A percentile compares a stretch with the other conserved stretches of the same genome.
Evolutionary conservation across 106 monocot genomes (phyloP).

Genomic region (Allium sativum): DNA sequence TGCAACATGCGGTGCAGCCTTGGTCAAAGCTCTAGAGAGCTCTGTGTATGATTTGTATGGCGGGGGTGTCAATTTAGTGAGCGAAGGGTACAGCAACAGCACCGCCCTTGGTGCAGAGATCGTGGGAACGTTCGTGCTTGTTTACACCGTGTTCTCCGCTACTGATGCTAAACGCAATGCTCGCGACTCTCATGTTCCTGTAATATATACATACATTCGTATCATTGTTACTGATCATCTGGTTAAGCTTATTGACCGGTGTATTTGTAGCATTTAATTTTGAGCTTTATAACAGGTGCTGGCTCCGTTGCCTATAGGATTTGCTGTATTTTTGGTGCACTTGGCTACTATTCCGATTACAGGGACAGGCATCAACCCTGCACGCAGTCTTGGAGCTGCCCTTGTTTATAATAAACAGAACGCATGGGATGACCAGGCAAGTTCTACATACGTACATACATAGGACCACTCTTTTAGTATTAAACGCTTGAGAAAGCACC

Average conservation of each 20-base stretch:
- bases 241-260: too few relatives aligned
- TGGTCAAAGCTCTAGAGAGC: slow-evolving; percentile 25
- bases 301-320: slow-evolving; percentile 7
- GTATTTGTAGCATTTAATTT: too few relatives aligned
- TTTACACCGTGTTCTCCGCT: slow-evolving; percentile 39
- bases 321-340: slow-evolving; percentile 81
- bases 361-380: slow-evolving; percentile 24
- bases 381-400: slow-evolving; percentile 1
- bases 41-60: slow-evolving; percentile 10
- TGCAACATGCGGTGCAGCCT: slow-evolving; percentile 31
- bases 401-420: too few relatives aligned
- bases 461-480: too few relatives aligned
- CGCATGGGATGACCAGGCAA: too few relatives aligned
- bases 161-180: slow-evolving; percentile 30
- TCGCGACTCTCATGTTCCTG: slow-evolving; percentile 28
- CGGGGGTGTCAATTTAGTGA: slow-evolving; percentile 12
- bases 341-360: slow-evolving; percentile 86
- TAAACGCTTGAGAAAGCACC: too few relatives aligned
- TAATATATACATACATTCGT: background rate
- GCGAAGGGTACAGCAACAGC: slow-evolving; percentile 6
- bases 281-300: too few relatives aligned
- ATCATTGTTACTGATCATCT: too few relatives aligned
- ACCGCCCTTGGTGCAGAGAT: slow-evolving; percentile 15
- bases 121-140: slow-evolving; percentile 23
- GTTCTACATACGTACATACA: too few relatives aligned